Evolutionary conservation across 257 asterid species (phyloP).

Genomic region (Mitragyna speciosa): DNA sequence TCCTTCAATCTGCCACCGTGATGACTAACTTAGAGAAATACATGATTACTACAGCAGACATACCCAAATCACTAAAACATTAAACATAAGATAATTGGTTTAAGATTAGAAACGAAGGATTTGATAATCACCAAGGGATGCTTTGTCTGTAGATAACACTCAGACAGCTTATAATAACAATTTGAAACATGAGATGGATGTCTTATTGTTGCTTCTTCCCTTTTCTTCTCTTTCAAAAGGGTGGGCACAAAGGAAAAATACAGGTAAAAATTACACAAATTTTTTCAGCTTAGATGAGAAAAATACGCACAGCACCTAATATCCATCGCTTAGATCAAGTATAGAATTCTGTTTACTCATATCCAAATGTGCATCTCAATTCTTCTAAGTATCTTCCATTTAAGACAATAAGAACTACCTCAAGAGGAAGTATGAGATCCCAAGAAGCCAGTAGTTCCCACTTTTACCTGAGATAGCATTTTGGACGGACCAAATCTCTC

Average conservation of each 20-base stretch:
- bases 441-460: slow-evolving; percentile 3
- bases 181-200: neutral
- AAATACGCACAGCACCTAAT: no score
- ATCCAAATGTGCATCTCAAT: neutral
- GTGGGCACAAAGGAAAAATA: neutral
- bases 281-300: neutral
- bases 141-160: slow-evolving; percentile 5
- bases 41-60: neutral
- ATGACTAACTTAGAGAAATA: neutral
- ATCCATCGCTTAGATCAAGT: no score
- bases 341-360: no score
- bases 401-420: neutral
- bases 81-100: neutral
- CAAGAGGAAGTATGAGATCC: neutral
- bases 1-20: neutral
- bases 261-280: neutral
- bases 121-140: neutral
- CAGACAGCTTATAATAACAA: neutral
- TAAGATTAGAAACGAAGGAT: neutral
- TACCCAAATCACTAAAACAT: neutral
- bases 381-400: slow-evolving; percentile 4
- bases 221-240: neutral
- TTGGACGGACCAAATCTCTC: neutral
- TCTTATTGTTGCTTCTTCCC: neutral
- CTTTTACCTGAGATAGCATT: slow-evolving; percentile 17